Evolutionary conservation across 768 basidiomycete species (phyloP).

Genomic region (Imleria badia): DNA sequence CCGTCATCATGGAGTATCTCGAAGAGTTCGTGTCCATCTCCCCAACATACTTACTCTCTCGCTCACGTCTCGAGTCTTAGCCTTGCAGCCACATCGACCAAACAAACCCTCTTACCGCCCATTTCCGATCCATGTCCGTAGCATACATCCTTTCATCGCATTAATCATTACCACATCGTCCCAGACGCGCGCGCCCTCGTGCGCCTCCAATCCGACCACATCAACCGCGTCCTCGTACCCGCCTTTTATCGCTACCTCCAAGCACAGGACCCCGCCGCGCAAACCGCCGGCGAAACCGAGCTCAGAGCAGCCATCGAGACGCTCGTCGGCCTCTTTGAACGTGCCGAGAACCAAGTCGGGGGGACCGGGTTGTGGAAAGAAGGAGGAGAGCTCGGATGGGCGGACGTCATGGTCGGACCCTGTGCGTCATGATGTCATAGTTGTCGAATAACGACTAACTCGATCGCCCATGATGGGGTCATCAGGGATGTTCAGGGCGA

Average conservation of each 20-base stretch:
- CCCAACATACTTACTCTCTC: neutral
- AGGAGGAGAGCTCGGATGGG: constrained; percentile 54
- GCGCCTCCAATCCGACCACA: constrained; percentile 66
- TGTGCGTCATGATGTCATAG: constrained; percentile 44
- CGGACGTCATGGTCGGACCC: constrained; percentile 68
- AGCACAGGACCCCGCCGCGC: constrained; percentile 56
- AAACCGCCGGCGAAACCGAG: constrained; percentile 52
- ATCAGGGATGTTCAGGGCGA: constrained; percentile 69
- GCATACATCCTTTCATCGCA: neutral
- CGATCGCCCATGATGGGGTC: neutral
- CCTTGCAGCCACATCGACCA: constrained; percentile 48
- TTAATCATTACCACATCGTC: neutral
- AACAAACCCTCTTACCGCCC: constrained; percentile 57
- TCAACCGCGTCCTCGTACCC: constrained; percentile 63
- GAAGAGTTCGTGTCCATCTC: constrained; percentile 55
- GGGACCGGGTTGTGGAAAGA: constrained; percentile 60
- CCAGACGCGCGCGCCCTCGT: constrained; percentile 67
- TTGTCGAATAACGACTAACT: too few relatives aligned
- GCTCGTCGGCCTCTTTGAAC: constrained; percentile 54
- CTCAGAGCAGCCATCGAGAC: constrained; percentile 50
- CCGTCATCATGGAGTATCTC: constrained; percentile 74
- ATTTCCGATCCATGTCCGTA: constrained; percentile 56
- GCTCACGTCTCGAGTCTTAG: constrained; percentile 30
- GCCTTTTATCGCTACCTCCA: constrained; percentile 76
- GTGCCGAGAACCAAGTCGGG: constrained; percentile 47